These are phyloP conservation scores for Dactylellina leptospora DNA, from an alignment of 2,329 filamentous ascomycete genomes.

Conservation along the genomic window DNA sequence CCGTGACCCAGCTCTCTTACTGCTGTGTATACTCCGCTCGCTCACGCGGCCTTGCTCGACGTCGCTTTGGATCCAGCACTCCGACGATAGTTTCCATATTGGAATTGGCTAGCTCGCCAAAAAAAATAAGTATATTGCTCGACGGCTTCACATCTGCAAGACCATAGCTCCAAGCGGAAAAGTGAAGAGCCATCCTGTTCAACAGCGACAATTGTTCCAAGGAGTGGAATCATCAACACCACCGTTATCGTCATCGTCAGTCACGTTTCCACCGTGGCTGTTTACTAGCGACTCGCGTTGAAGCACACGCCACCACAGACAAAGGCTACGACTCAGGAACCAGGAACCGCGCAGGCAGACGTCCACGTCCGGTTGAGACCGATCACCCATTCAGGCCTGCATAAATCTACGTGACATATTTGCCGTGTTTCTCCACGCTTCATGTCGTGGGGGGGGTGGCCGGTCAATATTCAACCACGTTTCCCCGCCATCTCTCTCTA, in stretches of 20 bases:
- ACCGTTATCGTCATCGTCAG: no score
- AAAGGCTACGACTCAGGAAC: constrained; percentile 39
- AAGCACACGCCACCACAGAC: constrained; percentile 9
- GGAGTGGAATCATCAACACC: no score
- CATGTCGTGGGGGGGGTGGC: constrained; percentile 48
- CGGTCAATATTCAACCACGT: constrained; percentile 44
- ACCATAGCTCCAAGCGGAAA: background rate
- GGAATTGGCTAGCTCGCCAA: no score
- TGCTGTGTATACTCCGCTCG: no score
- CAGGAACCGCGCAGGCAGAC: constrained; percentile 40
- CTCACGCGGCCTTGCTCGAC: no score
- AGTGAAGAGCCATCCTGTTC: background rate
- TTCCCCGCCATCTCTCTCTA: constrained; percentile 45
- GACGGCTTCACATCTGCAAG: background rate
- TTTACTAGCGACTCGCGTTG: constrained; percentile 24
- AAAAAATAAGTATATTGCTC: no score
- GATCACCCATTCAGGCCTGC: constrained; percentile 25
- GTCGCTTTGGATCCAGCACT: no score
- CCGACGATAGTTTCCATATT: no score
- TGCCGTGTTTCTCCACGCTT: constrained; percentile 36
- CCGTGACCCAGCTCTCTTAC: constrained; percentile 18
- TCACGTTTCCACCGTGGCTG: constrained; percentile 41
- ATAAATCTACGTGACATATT: constrained; percentile 34
- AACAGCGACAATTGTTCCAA: no score
- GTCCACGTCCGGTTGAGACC: constrained; percentile 26